These are phyloP conservation scores for Thinopyrum elongatum DNA, from an alignment of 176 grass and related monocot genomes.

Conservation along the genomic window DNA sequence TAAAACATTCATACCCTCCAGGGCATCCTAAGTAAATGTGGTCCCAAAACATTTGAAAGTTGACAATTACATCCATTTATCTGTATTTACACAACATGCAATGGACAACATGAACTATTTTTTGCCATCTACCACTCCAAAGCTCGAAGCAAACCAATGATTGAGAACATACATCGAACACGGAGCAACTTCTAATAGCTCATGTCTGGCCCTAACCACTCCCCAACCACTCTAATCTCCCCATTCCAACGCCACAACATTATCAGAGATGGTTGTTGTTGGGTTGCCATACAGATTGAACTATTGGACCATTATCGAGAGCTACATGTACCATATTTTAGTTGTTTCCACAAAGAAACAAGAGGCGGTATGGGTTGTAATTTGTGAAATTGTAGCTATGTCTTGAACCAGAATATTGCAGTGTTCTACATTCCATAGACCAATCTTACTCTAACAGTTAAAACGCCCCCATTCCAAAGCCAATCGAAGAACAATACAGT, in stretches of 20 bases:
- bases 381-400: constrained; percentile 3
- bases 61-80: not conserved
- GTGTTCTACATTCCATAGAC: constrained; percentile 7
- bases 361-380: not conserved
- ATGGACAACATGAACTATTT: not conserved
- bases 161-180: constrained; percentile 11
- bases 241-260: constrained; percentile 7
- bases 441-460: constrained; percentile 24
- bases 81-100: constrained; percentile 22
- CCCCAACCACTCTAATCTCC: not conserved
- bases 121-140: constrained; percentile 3
- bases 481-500: not conserved
- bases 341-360: constrained; percentile 32
- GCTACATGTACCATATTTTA: constrained; percentile 1
- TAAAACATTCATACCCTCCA: constrained; percentile 13
- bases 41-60: constrained; percentile 22
- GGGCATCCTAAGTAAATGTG: constrained; percentile 1
- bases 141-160: constrained; percentile 18
- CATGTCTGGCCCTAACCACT: not conserved
- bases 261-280: constrained; percentile 26
- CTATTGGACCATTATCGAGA: constrained; percentile 37
- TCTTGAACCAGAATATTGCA: constrained; percentile 2
- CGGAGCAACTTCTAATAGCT: not conserved
- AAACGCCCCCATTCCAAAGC: not conserved
- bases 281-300: constrained; percentile 19